Evolutionary conservation across 768 basidiomycete genomes (phyloP).

Genomic region (Coprinellus aureogranulatus): DNA sequence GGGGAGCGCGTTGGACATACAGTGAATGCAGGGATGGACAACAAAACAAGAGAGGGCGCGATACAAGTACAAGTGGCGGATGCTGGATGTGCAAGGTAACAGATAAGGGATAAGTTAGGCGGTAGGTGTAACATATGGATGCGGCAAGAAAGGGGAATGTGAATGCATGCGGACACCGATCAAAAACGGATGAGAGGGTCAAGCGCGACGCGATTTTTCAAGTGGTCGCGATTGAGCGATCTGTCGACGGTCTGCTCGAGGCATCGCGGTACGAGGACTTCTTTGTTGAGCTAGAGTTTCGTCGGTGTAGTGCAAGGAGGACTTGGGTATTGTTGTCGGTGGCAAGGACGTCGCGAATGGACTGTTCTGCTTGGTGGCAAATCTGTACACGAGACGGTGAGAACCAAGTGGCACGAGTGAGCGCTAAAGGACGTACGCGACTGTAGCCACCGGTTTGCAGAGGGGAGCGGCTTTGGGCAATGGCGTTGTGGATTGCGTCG

Average conservation of each 20-base stretch:
- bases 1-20: neutral
- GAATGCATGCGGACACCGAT: constrained; percentile 2
- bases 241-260: constrained; percentile 34
- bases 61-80: neutral
- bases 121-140: neutral
- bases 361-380: constrained; percentile 68
- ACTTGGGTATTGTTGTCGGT: constrained; percentile 63
- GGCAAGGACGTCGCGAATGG: constrained; percentile 67
- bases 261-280: constrained; percentile 23
- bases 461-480: constrained; percentile 63
- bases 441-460: constrained; percentile 55
- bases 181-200: constrained; percentile 1
- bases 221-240: neutral
- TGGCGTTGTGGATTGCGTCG: constrained; percentile 79
- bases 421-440: constrained; percentile 34
- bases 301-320: constrained; percentile 62
- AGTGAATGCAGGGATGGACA: neutral
- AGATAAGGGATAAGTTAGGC: neutral
- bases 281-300: constrained; percentile 14
- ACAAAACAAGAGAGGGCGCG: neutral
- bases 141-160: neutral
- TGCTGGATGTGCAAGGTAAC: neutral
- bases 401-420: neutral
- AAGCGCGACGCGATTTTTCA: constrained; percentile 23
- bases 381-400: constrained; percentile 39